These are phyloP conservation scores for Colletotrichum viniferum DNA, from an alignment of 2,329 filamentous ascomycete species.

Conservation along the genomic window DNA sequence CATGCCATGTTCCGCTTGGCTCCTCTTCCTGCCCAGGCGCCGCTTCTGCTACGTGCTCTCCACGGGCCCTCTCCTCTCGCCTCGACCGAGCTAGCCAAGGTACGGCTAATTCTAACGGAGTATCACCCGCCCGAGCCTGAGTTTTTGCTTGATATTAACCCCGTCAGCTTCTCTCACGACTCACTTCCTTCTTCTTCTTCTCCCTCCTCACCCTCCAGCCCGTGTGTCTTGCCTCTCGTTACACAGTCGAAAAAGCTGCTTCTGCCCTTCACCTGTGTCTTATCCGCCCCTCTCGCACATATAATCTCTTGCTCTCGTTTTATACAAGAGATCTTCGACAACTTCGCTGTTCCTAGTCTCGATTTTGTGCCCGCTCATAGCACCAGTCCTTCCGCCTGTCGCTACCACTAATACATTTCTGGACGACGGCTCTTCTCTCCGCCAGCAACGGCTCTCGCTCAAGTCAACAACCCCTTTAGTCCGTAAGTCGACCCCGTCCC, in stretches of 20 bases:
- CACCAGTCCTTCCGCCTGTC: not conserved
- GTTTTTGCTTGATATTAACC: constrained; percentile 21
- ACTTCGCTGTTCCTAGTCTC: not conserved
- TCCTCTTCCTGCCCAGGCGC: not conserved
- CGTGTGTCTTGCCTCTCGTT: constrained; percentile 8
- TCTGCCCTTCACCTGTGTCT: not conserved
- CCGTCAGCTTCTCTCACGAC: constrained; percentile 7
- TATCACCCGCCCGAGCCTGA: not conserved
- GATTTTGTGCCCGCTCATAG: not conserved
- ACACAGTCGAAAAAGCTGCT: not conserved
- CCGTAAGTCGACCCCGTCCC: not conserved
- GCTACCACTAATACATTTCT: not conserved
- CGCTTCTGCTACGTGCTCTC: not conserved
- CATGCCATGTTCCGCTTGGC: not conserved
- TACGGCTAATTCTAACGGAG: constrained; percentile 1
- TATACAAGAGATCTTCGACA: not conserved
- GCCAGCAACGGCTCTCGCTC: not conserved
- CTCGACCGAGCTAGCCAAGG: not conserved
- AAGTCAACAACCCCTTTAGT: not conserved
- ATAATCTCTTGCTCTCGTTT: not conserved
- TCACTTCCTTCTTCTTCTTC: not conserved
- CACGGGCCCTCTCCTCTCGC: not conserved
- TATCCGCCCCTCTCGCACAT: not conserved
- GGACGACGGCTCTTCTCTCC: not conserved
- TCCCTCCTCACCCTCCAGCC: not conserved